These are phyloP conservation scores for Solanum tarijense DNA, from an alignment of 257 asterid species.

Conservation along the genomic window DNA sequence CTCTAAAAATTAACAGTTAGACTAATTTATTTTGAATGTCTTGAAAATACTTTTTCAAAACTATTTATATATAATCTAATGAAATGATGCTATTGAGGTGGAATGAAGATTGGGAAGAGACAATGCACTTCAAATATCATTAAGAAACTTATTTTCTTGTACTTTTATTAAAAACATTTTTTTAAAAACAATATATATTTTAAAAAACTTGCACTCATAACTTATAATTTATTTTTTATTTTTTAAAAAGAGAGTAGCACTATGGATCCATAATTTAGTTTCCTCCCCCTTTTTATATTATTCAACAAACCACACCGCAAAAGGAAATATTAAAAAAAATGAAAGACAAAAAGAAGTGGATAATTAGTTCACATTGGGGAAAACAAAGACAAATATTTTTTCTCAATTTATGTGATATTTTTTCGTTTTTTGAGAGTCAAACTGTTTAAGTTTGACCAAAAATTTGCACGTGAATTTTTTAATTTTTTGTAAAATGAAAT, in stretches of 20 bases:
- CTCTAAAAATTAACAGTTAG: too few species aligned
- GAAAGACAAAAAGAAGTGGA: not conserved
- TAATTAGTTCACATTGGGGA: not conserved
- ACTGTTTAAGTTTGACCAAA: not conserved
- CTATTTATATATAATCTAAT: too few species aligned
- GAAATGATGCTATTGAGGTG: too few species aligned
- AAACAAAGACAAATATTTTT: not conserved
- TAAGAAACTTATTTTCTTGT: too few species aligned
- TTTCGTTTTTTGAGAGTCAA: too few species aligned
- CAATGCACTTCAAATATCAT: too few species aligned
- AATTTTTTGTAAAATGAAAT: too few species aligned
- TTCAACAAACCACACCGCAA: not conserved
- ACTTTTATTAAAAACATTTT: too few species aligned
- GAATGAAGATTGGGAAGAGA: too few species aligned
- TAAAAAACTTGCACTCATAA: rapidly evolving
- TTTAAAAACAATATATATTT: too few species aligned
- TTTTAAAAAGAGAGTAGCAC: not conserved
- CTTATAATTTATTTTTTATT: not conserved
- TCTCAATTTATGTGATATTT: not conserved
- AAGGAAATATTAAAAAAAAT: not conserved
- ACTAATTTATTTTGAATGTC: too few species aligned
- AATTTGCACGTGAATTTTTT: rapidly evolving
- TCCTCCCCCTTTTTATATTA: not conserved
- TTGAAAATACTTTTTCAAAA: too few species aligned
- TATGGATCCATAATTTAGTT: not conserved